Evolutionary conservation across 768 basidiomycete species (phyloP).

Genomic region (Tephrocybe sp.): DNA sequence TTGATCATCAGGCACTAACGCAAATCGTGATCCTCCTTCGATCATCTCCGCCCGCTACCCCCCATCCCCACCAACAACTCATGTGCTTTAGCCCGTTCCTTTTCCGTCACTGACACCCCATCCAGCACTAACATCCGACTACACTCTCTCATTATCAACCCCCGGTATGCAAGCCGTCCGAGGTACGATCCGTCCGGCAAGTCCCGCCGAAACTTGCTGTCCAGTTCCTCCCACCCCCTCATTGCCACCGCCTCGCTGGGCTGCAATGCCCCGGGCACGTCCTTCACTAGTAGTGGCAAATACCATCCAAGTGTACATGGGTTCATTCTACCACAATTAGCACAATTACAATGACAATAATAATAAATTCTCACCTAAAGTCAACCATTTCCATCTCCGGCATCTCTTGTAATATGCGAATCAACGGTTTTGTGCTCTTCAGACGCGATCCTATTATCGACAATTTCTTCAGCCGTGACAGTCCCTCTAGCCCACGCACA

Average conservation of each 20-base stretch:
- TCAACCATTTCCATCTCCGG: constrained; percentile 86
- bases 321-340: constrained; percentile 65
- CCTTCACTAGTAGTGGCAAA: constrained; percentile 76
- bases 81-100: constrained; percentile 83
- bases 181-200: constrained; percentile 88
- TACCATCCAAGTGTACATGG: constrained; percentile 97
- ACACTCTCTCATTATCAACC: constrained; percentile 80
- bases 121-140: constrained; percentile 69
- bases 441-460: constrained; percentile 85
- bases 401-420: constrained; percentile 69
- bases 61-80: constrained; percentile 60
- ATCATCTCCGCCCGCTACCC: constrained; percentile 41
- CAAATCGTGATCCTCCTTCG: constrained; percentile 19
- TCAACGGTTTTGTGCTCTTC: constrained; percentile 68
- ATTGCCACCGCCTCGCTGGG: constrained; percentile 38
- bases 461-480: constrained; percentile 76
- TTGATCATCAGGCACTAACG: constrained; percentile 16
- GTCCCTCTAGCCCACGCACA: constrained; percentile 60
- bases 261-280: constrained; percentile 64
- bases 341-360: neutral
- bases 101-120: constrained; percentile 78
- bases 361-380: constrained; percentile 53
- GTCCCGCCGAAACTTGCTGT: constrained; percentile 83
- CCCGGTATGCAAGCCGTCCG: constrained; percentile 86
- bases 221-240: constrained; percentile 74